A percentile compares a stretch with the other conserved stretches of the same genome.
phyloP scores from a whole-genome alignment of 371 early-diverging fungal species.

The Mucor indicus region DNA sequence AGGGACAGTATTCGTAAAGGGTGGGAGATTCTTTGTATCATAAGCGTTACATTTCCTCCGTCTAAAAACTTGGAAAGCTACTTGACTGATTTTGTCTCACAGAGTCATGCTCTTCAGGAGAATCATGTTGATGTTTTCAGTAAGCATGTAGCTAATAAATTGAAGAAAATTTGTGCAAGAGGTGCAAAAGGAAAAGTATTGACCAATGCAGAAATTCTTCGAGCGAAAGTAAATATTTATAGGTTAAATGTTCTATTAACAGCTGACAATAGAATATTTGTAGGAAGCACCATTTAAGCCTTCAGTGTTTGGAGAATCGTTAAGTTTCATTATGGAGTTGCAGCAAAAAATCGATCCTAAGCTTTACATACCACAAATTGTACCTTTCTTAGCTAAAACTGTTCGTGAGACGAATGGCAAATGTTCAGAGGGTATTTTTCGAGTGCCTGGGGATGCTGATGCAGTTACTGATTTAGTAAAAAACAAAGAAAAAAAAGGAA shows the following conservation, averaged over 20 bases:
- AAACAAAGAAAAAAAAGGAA: too few relatives aligned
- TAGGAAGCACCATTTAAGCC: conserved; percentile 84
- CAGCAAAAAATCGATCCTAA: conserved; percentile 37
- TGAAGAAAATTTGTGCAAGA: conserved; percentile 68
- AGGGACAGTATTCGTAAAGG: conserved; percentile 75
- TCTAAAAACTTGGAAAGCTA: conserved; percentile 88
- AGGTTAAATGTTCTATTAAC: too few relatives aligned
- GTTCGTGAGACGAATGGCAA: conserved; percentile 77
- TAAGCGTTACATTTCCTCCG: conserved; percentile 86
- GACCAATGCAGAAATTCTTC: conserved; percentile 74
- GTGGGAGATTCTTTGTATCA: conserved; percentile 83
- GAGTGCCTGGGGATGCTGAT: conserved; percentile 94
- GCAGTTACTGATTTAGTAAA: conserved; percentile 77
- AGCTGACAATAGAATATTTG: not conserved
- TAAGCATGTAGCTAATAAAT: conserved; percentile 58
- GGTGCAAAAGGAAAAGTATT: conserved; percentile 84
- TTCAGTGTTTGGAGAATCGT: conserved; percentile 93
- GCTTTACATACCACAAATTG: conserved; percentile 70
- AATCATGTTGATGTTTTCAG: conserved; percentile 58
- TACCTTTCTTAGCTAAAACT: conserved; percentile 79
- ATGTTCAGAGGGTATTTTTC: conserved; percentile 92
- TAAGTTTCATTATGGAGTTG: too few relatives aligned
- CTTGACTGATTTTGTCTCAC: conserved; percentile 73
- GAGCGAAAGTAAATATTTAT: conserved; percentile 55
- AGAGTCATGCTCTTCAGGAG: conserved; percentile 40